Evolutionary conservation across 129 eudicot genomes (phyloP).

Genomic region (Deinandra increscens): DNA sequence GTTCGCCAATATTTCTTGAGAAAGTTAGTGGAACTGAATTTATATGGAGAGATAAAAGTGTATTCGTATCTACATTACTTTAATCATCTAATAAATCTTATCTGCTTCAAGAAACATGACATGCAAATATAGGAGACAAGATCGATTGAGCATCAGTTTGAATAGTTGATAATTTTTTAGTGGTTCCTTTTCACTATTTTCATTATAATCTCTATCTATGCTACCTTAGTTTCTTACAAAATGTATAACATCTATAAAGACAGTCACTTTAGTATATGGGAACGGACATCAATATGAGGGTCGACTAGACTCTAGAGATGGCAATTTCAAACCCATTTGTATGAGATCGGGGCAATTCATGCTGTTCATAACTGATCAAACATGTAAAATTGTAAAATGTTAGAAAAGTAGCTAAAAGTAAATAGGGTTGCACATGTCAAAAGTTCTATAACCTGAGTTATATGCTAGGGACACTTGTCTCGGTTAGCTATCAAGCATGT

Average conservation of each 20-base stretch:
- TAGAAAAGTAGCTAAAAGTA: not conserved
- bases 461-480: too few relatives aligned
- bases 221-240: not conserved
- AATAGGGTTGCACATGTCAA: not conserved
- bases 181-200: not conserved
- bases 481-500: too few relatives aligned
- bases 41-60: not conserved
- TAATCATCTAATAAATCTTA: not conserved
- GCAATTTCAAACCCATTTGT: not conserved
- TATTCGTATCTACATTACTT: not conserved
- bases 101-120: not conserved
- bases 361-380: not conserved
- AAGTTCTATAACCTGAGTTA: too few relatives aligned
- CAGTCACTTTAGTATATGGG: not conserved
- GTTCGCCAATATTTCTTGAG: not conserved
- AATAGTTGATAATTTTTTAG: not conserved
- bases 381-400: not conserved
- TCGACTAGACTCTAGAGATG: not conserved
- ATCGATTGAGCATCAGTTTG: not conserved
- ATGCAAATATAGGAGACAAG: not conserved
- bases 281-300: too few relatives aligned
- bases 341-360: too few relatives aligned
- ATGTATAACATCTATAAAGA: not conserved
- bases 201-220: not conserved
- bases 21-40: not conserved